Conservation (phyloP, 768 basidiomycete genomes). For the Neoboletus magnificus region DNA sequence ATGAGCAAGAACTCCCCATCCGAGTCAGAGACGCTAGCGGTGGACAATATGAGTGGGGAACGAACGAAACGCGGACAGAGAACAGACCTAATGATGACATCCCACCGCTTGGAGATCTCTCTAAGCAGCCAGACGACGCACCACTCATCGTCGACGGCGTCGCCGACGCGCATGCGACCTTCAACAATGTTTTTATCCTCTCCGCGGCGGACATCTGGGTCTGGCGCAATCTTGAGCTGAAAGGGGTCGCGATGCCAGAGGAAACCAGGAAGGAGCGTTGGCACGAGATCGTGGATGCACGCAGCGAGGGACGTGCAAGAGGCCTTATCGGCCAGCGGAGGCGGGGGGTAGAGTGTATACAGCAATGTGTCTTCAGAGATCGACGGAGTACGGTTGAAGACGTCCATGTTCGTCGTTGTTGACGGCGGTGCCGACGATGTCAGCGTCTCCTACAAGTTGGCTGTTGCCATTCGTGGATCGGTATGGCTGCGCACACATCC, state of each 20-base stretch:
- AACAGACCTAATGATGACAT: slow-evolving; percentile 72
- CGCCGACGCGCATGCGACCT: slow-evolving; percentile 88
- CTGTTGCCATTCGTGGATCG: slow-evolving; percentile 18
- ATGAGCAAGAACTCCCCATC: slow-evolving; percentile 97
- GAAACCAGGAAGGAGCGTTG: slow-evolving; percentile 54
- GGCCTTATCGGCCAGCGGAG: slow-evolving; percentile 50
- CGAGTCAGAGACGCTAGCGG: slow-evolving; percentile 61
- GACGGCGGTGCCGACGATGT: not conserved
- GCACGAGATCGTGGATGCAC: slow-evolving; percentile 56
- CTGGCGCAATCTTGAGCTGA: slow-evolving; percentile 62
- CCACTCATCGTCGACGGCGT: slow-evolving; percentile 99
- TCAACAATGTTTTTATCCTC: slow-evolving; percentile 58
- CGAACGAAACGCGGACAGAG: not conserved
- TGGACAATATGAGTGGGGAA: not conserved
- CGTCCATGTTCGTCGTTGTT: slow-evolving; percentile 44
- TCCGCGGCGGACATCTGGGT: slow-evolving; percentile 36
- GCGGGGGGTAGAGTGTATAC: slow-evolving; percentile 67
- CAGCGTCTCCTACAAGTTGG: not conserved
- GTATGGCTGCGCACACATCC: slow-evolving; percentile 51
- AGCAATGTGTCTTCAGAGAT: slow-evolving; percentile 86
- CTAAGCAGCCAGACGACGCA: slow-evolving; percentile 84
- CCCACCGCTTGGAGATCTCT: slow-evolving; percentile 75
- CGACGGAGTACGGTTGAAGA: slow-evolving; percentile 71
- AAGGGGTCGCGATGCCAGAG: slow-evolving; percentile 86
- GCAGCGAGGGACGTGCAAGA: slow-evolving; percentile 65